Evolutionary conservation across 768 basidiomycete species (phyloP).

Genomic region (Leccinellum luteum): DNA sequence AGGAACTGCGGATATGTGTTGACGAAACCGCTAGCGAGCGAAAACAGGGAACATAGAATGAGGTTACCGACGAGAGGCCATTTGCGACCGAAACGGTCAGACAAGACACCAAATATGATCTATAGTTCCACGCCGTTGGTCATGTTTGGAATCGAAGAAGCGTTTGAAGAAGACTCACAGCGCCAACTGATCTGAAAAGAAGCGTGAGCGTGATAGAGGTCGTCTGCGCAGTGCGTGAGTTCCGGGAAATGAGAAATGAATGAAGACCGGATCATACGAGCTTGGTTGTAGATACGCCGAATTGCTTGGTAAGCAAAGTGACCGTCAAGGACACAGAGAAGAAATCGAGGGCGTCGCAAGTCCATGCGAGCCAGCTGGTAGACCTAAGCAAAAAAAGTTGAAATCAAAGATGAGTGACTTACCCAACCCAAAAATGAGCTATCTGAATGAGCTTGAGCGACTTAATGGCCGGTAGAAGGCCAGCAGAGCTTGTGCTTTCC

Average conservation of each 20-base stretch:
- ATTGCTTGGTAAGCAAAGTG: slow-evolving; percentile 44
- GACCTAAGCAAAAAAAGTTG: neutral
- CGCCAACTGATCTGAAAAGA: slow-evolving; percentile 82
- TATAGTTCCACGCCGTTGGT: slow-evolving; percentile 7
- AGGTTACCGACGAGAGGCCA: slow-evolving; percentile 87
- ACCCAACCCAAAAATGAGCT: slow-evolving; percentile 61
- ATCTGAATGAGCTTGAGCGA: slow-evolving; percentile 51
- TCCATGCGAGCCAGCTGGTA: slow-evolving; percentile 79
- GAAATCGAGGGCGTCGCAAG: slow-evolving; percentile 83
- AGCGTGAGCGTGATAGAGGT: slow-evolving; percentile 89
- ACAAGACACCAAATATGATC: slow-evolving; percentile 78
- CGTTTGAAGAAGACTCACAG: slow-evolving; percentile 37
- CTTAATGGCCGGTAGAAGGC: slow-evolving; percentile 42
- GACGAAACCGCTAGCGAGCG: slow-evolving; percentile 80
- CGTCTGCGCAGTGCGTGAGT: slow-evolving; percentile 39
- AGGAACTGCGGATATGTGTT: slow-evolving; percentile 78
- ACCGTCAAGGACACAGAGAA: slow-evolving; percentile 72
- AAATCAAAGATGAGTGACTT: neutral
- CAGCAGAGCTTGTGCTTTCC: slow-evolving; percentile 30
- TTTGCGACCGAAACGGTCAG: slow-evolving; percentile 89
- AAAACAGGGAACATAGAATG: slow-evolving; percentile 63
- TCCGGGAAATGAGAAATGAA: neutral
- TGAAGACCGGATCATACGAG: slow-evolving; percentile 38
- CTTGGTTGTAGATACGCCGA: slow-evolving; percentile 37
- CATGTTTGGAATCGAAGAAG: neutral